A percentile compares a stretch with the other conserved stretches of the same genome.
These are phyloP conservation scores for Yamadazyma phyllophila DNA, from an alignment of 805 yeast species.

Conservation along the genomic window DNA sequence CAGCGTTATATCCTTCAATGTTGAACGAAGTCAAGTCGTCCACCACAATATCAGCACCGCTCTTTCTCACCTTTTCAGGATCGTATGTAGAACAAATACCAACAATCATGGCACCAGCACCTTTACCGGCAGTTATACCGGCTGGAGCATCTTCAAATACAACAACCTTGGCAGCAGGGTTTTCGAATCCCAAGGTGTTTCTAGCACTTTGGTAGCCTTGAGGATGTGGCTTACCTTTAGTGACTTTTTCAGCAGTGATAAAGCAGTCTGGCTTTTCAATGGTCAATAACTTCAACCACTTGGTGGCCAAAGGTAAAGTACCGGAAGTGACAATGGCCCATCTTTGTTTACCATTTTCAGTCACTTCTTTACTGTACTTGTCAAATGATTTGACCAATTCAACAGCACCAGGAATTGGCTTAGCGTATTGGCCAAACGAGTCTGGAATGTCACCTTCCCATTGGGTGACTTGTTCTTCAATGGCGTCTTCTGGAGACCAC, in stretches of 20 bases:
- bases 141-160: constrained; percentile 91
- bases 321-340: constrained; percentile 93
- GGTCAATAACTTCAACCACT: constrained; percentile 68
- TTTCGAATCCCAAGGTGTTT: constrained; percentile 41
- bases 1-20: constrained; percentile 51
- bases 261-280: constrained; percentile 67
- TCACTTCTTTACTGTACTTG: constrained; percentile 42
- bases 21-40: constrained; percentile 64
- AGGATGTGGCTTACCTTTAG: constrained; percentile 83
- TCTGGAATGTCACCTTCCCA: constrained; percentile 71
- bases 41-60: constrained; percentile 83
- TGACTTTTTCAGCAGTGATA: constrained; percentile 79
- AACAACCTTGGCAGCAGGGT: constrained; percentile 42
- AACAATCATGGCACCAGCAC: constrained; percentile 77
- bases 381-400: constrained; percentile 57
- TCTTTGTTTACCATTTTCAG: constrained; percentile 46
- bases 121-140: constrained; percentile 80
- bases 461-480: constrained; percentile 59
- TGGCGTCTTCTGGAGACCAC: constrained; percentile 74
- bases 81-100: constrained; percentile 83
- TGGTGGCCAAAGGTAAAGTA: constrained; percentile 69
- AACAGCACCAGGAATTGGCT: constrained; percentile 73
- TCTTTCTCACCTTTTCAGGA: constrained; percentile 61
- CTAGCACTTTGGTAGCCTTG: constrained; percentile 72
- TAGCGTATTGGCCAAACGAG: constrained; percentile 69